phyloP scores from a whole-genome alignment of 2,329 filamentous ascomycete species.

The Cercospora sojina region DNA sequence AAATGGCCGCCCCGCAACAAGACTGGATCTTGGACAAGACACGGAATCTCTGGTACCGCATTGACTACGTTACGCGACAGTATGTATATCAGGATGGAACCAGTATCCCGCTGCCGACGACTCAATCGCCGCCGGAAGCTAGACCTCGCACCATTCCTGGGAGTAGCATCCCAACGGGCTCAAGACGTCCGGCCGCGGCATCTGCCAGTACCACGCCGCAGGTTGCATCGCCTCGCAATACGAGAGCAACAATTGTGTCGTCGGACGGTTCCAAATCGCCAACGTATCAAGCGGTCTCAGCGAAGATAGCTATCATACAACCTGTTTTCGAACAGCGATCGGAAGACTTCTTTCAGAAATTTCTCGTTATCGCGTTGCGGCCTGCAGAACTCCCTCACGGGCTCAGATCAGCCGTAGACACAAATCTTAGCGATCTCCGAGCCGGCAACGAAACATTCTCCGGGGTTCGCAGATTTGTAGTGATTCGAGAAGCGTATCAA shows the following conservation, averaged over 20 bases:
- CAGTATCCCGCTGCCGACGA: neutral
- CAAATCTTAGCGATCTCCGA: neutral
- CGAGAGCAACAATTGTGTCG: neutral
- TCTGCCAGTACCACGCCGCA: neutral
- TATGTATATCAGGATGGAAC: neutral
- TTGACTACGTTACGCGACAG: neutral
- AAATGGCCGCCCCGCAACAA: neutral
- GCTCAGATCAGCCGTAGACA: neutral
- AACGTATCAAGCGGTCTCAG: neutral
- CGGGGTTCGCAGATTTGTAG: neutral
- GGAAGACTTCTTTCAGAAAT: neutral
- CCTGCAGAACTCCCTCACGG: neutral
- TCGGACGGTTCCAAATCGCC: neutral
- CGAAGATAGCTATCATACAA: neutral
- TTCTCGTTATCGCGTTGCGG: neutral
- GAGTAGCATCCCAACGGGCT: neutral
- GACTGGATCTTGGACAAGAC: neutral
- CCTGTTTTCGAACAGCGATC: neutral
- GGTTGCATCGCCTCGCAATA: neutral
- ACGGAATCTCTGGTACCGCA: neutral
- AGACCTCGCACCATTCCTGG: no score
- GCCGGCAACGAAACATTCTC: neutral
- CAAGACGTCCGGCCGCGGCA: neutral
- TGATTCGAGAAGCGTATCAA: neutral
- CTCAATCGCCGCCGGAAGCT: neutral